Percentiles rank a stretch among this genome's conserved stretches.
Conservation (phyloP, 768 basidiomycete genomes). For the Hortiboletus campestris region DNA sequence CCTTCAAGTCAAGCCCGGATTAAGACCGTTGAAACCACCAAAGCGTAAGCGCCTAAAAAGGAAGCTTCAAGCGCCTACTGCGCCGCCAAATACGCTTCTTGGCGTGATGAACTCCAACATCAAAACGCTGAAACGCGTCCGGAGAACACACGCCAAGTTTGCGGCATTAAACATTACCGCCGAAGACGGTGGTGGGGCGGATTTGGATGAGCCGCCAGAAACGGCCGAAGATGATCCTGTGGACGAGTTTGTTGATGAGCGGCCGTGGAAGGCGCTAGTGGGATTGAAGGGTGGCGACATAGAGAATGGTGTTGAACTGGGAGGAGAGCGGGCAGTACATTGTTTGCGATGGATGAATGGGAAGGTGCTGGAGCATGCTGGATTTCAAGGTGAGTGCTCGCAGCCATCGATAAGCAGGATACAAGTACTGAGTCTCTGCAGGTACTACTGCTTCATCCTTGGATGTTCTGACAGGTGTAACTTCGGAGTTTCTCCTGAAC, state of each 20-base stretch:
- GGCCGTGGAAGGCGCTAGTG: conserved; percentile 49
- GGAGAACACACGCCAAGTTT: conserved; percentile 72
- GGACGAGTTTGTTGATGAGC: conserved; percentile 50
- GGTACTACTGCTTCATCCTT: conserved; percentile 76
- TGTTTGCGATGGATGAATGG: conserved; percentile 71
- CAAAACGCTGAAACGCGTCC: conserved; percentile 67
- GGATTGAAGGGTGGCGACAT: conserved; percentile 14
- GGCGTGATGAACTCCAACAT: conserved; percentile 75
- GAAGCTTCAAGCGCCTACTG: conserved; percentile 10
- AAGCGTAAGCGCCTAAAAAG: conserved; percentile 30
- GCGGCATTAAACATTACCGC: conserved; percentile 46
- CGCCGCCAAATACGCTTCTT: conserved; percentile 50
- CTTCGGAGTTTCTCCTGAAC: conserved; percentile 79
- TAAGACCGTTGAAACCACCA: conserved; percentile 4
- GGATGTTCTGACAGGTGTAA: conserved; percentile 73
- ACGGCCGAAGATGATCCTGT: conserved; percentile 29
- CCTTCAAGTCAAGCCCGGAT: conserved; percentile 10
- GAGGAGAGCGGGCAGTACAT: conserved; percentile 54
- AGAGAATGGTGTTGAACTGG: conserved; percentile 48
- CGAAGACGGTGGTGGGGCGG: conserved; percentile 35
- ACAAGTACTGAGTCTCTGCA: conserved; percentile 2
- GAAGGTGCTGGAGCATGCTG: conserved; percentile 85
- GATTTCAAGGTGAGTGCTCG: conserved; percentile 76
- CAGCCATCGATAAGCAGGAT: neutral
- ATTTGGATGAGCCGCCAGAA: conserved; percentile 35